Base-by-base conservation (phyloP, 768 basidiomycete species). In the Macrolepiota dolichaula region DNA sequence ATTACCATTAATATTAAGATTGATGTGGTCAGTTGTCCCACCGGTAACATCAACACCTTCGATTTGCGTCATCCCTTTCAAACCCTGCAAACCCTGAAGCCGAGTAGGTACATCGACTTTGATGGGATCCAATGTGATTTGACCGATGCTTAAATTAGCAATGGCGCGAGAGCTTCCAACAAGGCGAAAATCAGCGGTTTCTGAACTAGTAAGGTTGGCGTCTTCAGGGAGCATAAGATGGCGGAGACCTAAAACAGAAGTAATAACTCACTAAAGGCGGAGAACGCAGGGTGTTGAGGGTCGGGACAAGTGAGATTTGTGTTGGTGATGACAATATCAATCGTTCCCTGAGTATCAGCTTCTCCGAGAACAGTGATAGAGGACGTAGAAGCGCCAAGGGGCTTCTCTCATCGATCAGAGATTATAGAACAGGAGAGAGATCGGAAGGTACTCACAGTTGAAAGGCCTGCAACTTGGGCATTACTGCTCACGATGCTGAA, bases 91-190 rank as follows among this genome's bases (percentile, higher is more conserved):
- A 35, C 89, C 89, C 22, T 76, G 72, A 51, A 91, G 71, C 15
- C 74, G 77, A 4, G 86, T 85, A 6, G 86, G 77, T 2, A 90
- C 88, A 63, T 89, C 84, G 69, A 91, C 87, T 59, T 82, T 83
- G 70, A 91, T 90, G 4, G 86, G 80, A 68, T 88, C 81, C 7
- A 91, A 77, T n/a, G 82, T 85, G 59, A 91, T 83, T 65, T 81
- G 76, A 40, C 89, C 89, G 56, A 89, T 77, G 67, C 80, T 83
- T 67, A 79, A 79, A 63, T 79, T 85, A 22, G 88, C 84, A 9
- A 87, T 71, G 3, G 89, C 83, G 19, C 77, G 76, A 56, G 88
- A 84, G 62, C 79, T 76, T 36, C 88, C 88, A 49, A 84, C 73
- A 38, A 91, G 77, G 42, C 76, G 74, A 71, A 91, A 90, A 10